These are phyloP conservation scores for Curvularia sp. DNA, from an alignment of 2,329 filamentous ascomycete species.

Conservation along the genomic window DNA sequence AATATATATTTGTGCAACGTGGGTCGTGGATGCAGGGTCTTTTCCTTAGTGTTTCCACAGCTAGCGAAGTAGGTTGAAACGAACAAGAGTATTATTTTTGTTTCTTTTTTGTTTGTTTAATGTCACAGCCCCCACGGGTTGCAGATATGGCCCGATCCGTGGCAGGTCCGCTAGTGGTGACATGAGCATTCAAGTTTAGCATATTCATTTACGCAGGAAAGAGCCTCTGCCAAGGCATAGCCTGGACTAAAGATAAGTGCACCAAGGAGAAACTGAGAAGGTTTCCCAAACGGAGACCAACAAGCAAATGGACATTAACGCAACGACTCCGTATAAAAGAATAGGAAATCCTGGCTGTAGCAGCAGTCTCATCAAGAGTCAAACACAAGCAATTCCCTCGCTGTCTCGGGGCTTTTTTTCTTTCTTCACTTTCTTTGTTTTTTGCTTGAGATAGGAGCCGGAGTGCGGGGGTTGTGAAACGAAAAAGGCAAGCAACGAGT, in stretches of 20 bases:
- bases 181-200: background rate
- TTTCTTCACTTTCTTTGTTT: background rate
- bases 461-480: background rate
- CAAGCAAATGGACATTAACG: too few species aligned
- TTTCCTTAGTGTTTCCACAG: background rate
- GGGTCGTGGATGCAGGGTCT: background rate
- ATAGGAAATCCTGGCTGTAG: too few species aligned
- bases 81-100: too few species aligned
- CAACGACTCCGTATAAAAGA: too few species aligned
- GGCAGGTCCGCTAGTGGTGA: slow-evolving; percentile 2
- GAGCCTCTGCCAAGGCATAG: background rate
- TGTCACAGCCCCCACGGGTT: background rate
- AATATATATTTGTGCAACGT: background rate
- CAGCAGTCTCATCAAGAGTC: background rate
- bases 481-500: background rate
- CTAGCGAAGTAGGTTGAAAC: background rate
- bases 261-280: slow-evolving; percentile 5
- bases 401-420: background rate
- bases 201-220: background rate
- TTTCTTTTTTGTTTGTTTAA: background rate
- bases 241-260: background rate
- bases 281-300: too few species aligned
- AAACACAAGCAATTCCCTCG: background rate
- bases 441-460: background rate
- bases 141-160: slow-evolving; percentile 7